Base-by-base conservation (phyloP, 768 basidiomycete species). In the Suillus discolor region DNA sequence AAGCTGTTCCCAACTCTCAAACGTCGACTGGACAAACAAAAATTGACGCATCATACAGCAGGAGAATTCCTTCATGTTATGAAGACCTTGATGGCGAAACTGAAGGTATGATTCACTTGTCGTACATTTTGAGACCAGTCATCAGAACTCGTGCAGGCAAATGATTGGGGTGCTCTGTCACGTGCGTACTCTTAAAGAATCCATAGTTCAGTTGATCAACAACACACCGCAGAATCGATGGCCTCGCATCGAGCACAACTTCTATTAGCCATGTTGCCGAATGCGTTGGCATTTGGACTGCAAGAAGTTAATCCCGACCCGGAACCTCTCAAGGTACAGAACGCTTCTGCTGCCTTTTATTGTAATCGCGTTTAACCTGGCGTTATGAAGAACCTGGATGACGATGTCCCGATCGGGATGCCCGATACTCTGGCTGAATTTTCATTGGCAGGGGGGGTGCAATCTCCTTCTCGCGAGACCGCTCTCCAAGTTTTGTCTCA, bases 31-130 rank as follows among this genome's bases (percentile, higher is more conserved):
- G 84, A 88, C 66, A 75, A 78, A 51, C 87, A 88, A 66, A 65
- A 69, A 5, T 61, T 82, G 4, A 85, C 87, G 0, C 87, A 89
- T 68, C 74, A 72, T 0, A 77, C 80, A 0, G 88, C 85, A 0
- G 84, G 83, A 20, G 80, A 85, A 64, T 89, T 89, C 69, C 74
- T 88, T 5, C 81, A 83, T 47, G 79, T 83, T 3, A 76, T 89
- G 70, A 89, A 89, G 72, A 86, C 85, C 0, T 67, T 89, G 51
- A 89, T 89, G 88, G 88, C 88, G 13, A 89, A 89, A 63, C 70
- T 89, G 49, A 89, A 89, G 81, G 88, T 85, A 57, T 65, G 63
- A 36, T 15, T 62, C 2, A 0, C 62, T 18, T 4, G 62, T 6
- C 6, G 20, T 31, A 15, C 39, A 41, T n/a, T 16, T 18, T 15